Conservation (phyloP, 164 flowering plant species). For the Kingdonia uniflora region DNA sequence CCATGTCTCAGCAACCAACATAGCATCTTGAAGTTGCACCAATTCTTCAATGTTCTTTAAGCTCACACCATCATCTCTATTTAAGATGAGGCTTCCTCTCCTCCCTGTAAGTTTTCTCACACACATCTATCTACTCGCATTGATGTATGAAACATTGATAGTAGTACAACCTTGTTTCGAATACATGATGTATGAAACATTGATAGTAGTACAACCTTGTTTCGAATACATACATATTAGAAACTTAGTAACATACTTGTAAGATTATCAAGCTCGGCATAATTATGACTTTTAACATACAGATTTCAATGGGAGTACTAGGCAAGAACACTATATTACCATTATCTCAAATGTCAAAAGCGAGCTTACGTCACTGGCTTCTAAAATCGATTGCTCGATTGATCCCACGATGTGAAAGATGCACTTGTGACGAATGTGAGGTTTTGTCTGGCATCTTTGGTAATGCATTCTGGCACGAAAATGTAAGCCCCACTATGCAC, state of each 20-base stretch:
- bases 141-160: too few species aligned
- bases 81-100: conserved; percentile 60
- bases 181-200: too few species aligned
- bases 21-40: conserved; percentile 49
- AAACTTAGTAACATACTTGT: not conserved
- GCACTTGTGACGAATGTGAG: conserved; percentile 44
- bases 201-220: too few species aligned
- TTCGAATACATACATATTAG: not conserved
- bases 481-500: conserved; percentile 38
- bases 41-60: conserved; percentile 61
- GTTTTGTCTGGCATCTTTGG: conserved; percentile 58
- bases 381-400: conserved; percentile 32
- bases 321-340: conserved; percentile 32
- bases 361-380: conserved; percentile 23
- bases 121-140: not conserved
- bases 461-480: conserved; percentile 49
- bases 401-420: conserved; percentile 47
- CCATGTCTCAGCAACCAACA: conserved; percentile 26
- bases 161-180: too few species aligned
- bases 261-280: not conserved
- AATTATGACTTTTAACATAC: conserved; percentile 7
- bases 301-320: conserved; percentile 38
- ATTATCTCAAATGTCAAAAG: conserved; percentile 16
- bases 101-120: conserved; percentile 31
- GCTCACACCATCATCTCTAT: conserved; percentile 23